Base-by-base conservation (phyloP, 805 yeast species). In the Kluyveromyces nonfermentans region DNA sequence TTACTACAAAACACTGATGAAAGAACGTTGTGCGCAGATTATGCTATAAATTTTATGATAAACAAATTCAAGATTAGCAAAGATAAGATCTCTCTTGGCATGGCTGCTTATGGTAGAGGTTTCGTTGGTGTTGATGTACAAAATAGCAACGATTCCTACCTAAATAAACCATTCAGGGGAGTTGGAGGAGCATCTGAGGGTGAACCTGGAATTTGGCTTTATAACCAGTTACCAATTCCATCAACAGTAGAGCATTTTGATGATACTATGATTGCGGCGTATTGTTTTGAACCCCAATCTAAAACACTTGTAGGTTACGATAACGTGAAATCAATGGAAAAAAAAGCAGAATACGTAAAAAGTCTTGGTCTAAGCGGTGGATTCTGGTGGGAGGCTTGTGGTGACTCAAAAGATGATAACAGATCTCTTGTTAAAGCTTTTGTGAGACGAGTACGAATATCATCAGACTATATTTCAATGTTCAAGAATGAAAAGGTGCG, bases 341-440 rank as follows among this genome's bases (percentile, higher is more conserved):
- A 53, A 15, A 93, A 90, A 59, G 87, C 86, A 0, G 53, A 65
- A 22, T 87, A 76, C 52, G 77, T 82, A 7, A 52, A 50, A 33
- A 51, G 61, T 17, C 60, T 65, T 6, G 55, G 67, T 0, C 64
- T 88, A 8, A 94, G 82, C 0, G 97, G 98, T 0, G 95, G 85
- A 0, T 80, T 93, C 77, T 89, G 85, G 82, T 90, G 97, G 97
- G 97, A 90, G 54, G 81, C 95, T 0, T 73, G 81, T 45, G 96
- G 95, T 2, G 95, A 87, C 55, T 54, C 62, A 2, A 30, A 33
- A 1, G 52, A 66, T 37, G 51, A 54, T 2, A 42, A 54, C 1
- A 53, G 67, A 31, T 74, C 80, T 0, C 57, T 78, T 21, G 52
- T 79, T 8, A 46, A 57, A n/a, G 64, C 62, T 3, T 80, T 76